Conservation (phyloP, 306 rosid genomes). For the Dryas alaskensis region DNA sequence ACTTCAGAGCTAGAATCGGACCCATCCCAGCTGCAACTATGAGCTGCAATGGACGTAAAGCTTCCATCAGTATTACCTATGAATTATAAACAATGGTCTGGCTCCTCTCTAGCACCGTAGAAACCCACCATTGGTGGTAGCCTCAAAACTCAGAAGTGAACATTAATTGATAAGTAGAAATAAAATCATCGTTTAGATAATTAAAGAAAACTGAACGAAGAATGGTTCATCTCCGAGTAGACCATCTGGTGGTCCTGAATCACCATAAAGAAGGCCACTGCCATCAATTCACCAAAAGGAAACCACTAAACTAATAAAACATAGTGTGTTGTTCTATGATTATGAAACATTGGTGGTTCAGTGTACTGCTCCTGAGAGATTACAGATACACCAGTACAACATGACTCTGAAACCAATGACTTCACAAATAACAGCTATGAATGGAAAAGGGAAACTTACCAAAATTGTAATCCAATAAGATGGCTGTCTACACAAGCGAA, state of each 20-base stretch:
- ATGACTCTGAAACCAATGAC: not conserved
- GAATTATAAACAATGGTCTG: not conserved
- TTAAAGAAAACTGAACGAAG: not conserved
- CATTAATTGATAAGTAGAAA: not conserved
- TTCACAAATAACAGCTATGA: not conserved
- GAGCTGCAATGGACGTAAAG: constrained; percentile 53
- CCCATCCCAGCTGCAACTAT: constrained; percentile 94
- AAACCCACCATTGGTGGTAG: no score
- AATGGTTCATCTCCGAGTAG: constrained; percentile 1
- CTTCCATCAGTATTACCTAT: constrained; percentile 28
- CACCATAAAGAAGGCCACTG: not conserved
- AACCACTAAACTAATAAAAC: constrained; percentile 1
- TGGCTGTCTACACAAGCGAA: constrained; percentile 78
- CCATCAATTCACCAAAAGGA: not conserved
- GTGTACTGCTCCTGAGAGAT: not conserved
- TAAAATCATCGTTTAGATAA: not conserved
- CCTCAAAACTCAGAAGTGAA: not conserved
- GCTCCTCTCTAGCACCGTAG: not conserved
- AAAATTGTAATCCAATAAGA: constrained; percentile 84
- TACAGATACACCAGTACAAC: not conserved
- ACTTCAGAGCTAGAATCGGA: constrained; percentile 92
- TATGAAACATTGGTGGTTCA: not conserved
- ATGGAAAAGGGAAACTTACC: constrained; percentile 50
- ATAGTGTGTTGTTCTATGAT: not conserved
- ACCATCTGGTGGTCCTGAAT: not conserved